phyloP scores from a whole-genome alignment of 306 rosid species.

The Casuarina glauca region DNA sequence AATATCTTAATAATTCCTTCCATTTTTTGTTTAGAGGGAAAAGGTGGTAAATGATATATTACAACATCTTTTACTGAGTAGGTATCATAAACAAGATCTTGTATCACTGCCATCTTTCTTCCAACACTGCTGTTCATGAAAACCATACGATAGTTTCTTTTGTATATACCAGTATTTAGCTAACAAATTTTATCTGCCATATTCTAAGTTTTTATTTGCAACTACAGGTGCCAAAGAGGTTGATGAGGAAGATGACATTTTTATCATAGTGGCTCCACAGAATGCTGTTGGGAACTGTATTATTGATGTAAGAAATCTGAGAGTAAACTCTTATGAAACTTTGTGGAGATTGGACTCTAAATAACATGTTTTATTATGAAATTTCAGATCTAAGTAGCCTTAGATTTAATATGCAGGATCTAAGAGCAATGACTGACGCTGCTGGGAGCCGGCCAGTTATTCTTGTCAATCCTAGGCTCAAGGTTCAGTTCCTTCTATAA shows the following conservation, averaged over 20 bases:
- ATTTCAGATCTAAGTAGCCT: slow-evolving; percentile 24
- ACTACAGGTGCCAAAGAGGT: slow-evolving; percentile 84
- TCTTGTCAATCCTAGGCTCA: slow-evolving; percentile 78
- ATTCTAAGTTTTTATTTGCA: slow-evolving; percentile 28
- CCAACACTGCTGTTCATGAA: background rate
- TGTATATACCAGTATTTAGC: background rate
- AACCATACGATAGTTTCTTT: background rate
- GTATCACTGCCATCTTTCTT: background rate
- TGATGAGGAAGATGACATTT: slow-evolving; percentile 85
- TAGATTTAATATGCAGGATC: slow-evolving; percentile 60
- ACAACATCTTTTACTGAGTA: background rate
- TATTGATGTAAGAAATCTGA: slow-evolving; percentile 64
- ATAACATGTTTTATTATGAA: slow-evolving; percentile 14
- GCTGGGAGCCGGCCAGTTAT: slow-evolving; percentile 87
- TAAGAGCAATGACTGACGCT: slow-evolving; percentile 86
- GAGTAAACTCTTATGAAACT: slow-evolving; percentile 17
- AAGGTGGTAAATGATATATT: background rate
- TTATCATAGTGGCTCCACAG: slow-evolving; percentile 93
- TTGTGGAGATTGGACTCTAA: slow-evolving; percentile 22
- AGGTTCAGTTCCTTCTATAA: slow-evolving; percentile 49
- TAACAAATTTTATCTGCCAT: background rate
- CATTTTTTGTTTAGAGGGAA: background rate
- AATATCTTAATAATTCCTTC: background rate
- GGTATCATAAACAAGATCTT: background rate
- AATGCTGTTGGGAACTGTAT: slow-evolving; percentile 98